Base-by-base conservation (phyloP, 2,329 filamentous ascomycete genomes). In the Aspergillus awamori region DNA sequence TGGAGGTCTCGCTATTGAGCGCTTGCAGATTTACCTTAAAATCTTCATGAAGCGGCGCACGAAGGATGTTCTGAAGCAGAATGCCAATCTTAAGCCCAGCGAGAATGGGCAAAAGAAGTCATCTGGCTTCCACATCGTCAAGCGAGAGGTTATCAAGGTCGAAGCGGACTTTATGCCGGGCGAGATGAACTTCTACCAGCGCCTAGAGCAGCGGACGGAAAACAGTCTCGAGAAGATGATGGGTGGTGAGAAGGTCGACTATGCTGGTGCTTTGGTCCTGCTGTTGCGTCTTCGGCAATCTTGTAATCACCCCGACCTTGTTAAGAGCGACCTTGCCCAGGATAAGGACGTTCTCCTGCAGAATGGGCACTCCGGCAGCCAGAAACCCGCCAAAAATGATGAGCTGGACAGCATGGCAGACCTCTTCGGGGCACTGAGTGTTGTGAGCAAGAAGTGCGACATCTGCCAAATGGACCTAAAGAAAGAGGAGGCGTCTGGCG, bases 1-100 rank as follows among this genome's bases (percentile, higher is more conserved):
- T 63, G 95, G 94, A 10, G 91, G 93, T 57, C 85, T 98, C 60
- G 94, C 95, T 15, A 96, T 99, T 74, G 86, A 88, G 54, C 87
- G 95, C 48, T 81, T 99, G 33, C 93, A 97, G 67, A 87, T 90
- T 59, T 87, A 96, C 63, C 81, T 99, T 4, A 89, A 91, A 58
- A 94, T 93, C 58, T 97, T 97, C 79, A 99, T 99, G 95, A 97
- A 98, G 81, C 89, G 95, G n/a, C 88, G 95, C 45, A 98, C 93
- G 8, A 99, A 99, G 77, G 93, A 97, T 22, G 92, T 99, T n/a
- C 80, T 99, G 63, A 97, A 95, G 77, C 85, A 92, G 68, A 92
- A 92, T 10, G 91, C 92, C 10, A 92, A 91, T 0, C 80, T 96
- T 17, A 90, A 91, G 62, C 89, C 90, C 26, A 91, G 91, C 39